These are phyloP conservation scores for Dalbergia cochinchinensis DNA, from an alignment of 306 rosid species.

Conservation along the genomic window DNA sequence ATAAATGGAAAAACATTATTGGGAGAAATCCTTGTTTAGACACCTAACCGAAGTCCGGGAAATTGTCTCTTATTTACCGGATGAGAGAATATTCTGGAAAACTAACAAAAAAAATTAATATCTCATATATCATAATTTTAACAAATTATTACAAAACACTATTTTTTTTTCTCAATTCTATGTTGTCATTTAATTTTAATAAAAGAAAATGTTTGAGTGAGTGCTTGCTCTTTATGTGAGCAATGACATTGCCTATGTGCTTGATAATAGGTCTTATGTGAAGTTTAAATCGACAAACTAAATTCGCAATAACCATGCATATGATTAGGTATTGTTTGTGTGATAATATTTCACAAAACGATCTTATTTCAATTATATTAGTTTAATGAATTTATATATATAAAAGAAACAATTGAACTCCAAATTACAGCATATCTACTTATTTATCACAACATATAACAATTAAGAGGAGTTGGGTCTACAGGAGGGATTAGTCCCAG, in stretches of 20 bases:
- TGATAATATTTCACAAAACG: background rate
- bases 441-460: background rate
- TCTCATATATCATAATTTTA: too few species aligned
- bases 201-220: background rate
- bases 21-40: too few species aligned
- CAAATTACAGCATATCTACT: background rate
- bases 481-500: too few species aligned
- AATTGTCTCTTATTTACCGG: too few species aligned
- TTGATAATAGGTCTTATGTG: background rate
- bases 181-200: background rate
- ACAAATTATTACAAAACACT: too few species aligned
- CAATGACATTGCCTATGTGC: background rate
- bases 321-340: background rate
- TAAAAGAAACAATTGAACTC: background rate
- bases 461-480: too few species aligned
- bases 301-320: background rate
- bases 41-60: too few species aligned
- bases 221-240: background rate
- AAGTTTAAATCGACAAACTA: background rate
- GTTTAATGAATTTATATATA: background rate
- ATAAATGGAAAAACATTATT: too few species aligned
- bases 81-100: too few species aligned
- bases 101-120: too few species aligned
- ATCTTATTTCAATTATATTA: background rate
- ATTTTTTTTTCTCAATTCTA: too few species aligned